Conservation (phyloP, 371 early-diverging fungal genomes). For the Dichotomocladium elegans region DNA sequence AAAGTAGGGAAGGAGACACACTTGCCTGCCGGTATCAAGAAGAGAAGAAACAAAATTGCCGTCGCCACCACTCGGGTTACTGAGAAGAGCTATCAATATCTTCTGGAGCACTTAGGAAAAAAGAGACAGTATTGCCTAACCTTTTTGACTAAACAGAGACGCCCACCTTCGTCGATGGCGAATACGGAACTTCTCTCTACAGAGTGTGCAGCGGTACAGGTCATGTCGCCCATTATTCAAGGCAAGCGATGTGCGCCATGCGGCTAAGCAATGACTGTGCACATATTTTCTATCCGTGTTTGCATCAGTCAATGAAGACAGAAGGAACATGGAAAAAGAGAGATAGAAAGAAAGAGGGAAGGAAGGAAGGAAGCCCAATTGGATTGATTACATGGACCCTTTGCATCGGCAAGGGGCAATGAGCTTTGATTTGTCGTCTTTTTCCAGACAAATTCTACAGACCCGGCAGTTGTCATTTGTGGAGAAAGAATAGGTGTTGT, state of each 20-base stretch:
- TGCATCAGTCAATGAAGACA: too few species aligned
- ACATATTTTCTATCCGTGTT: slow-evolving; percentile 53
- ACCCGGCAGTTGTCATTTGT: not conserved
- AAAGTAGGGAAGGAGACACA: not conserved
- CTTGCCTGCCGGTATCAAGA: slow-evolving; percentile 31
- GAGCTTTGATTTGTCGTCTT: slow-evolving; percentile 35
- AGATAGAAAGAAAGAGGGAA: too few species aligned
- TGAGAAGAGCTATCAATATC: slow-evolving; percentile 2
- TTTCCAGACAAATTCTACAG: slow-evolving; percentile 56
- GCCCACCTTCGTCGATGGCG: slow-evolving; percentile 22
- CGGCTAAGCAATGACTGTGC: slow-evolving; percentile 50
- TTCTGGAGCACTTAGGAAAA: not conserved
- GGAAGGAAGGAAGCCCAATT: too few species aligned
- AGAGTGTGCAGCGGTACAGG: slow-evolving; percentile 35
- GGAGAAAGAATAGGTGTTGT: too few species aligned
- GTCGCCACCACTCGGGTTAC: slow-evolving; percentile 30
- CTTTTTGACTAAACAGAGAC: slow-evolving; percentile 25
- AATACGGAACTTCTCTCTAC: slow-evolving; percentile 21
- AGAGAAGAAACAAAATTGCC: slow-evolving; percentile 22
- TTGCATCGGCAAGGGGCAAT: slow-evolving; percentile 58
- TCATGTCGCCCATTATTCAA: slow-evolving; percentile 26
- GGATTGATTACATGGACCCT: slow-evolving; percentile 46
- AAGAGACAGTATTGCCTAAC: slow-evolving; percentile 9
- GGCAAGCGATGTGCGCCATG: slow-evolving; percentile 42
- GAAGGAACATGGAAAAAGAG: too few species aligned